Conservation (phyloP, 176 grass and related monocot species). For the Leersia perrieri region DNA sequence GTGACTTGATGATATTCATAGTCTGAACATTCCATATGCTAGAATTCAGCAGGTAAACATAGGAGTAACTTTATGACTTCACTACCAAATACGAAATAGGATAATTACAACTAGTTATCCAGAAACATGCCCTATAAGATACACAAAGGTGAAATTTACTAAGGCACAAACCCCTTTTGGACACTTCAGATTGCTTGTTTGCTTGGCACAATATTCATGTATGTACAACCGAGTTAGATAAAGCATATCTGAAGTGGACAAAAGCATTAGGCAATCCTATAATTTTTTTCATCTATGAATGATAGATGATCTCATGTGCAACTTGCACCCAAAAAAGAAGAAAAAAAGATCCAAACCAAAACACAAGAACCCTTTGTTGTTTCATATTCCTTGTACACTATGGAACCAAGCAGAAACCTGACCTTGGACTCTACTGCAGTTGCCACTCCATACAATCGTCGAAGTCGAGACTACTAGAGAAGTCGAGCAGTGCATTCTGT, state of each 20-base stretch:
- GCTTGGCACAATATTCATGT: slow-evolving; percentile 10
- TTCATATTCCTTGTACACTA: slow-evolving; percentile 42
- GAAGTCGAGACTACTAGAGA: slow-evolving; percentile 77
- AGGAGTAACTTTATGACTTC: not conserved
- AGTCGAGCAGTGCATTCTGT: slow-evolving; percentile 87
- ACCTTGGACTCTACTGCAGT: slow-evolving; percentile 39
- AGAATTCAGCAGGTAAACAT: slow-evolving; percentile 7
- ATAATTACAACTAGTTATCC: not conserved
- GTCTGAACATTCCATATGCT: slow-evolving; percentile 31
- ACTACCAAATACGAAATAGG: not conserved
- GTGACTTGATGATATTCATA: slow-evolving; percentile 1
- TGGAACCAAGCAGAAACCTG: slow-evolving; percentile 40
- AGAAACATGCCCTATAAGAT: not conserved
- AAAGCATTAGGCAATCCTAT: slow-evolving; percentile 35
- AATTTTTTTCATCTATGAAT: slow-evolving; percentile 33
- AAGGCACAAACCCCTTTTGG: slow-evolving; percentile 9
- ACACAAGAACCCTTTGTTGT: slow-evolving; percentile 37
- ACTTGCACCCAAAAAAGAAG: not conserved
- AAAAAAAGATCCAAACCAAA: slow-evolving; percentile 31
- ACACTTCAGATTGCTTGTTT: not conserved
- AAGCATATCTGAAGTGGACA: slow-evolving; percentile 18
- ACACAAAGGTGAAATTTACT: not conserved
- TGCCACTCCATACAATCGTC: slow-evolving; percentile 91
- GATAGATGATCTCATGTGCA: slow-evolving; percentile 34
- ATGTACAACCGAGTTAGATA: slow-evolving; percentile 16